Evolutionary conservation across 169 alveolate genomes (phyloP), one percentile per base, ranked within the genome.

Genomic region (Plasmodium gaboni): DNA sequence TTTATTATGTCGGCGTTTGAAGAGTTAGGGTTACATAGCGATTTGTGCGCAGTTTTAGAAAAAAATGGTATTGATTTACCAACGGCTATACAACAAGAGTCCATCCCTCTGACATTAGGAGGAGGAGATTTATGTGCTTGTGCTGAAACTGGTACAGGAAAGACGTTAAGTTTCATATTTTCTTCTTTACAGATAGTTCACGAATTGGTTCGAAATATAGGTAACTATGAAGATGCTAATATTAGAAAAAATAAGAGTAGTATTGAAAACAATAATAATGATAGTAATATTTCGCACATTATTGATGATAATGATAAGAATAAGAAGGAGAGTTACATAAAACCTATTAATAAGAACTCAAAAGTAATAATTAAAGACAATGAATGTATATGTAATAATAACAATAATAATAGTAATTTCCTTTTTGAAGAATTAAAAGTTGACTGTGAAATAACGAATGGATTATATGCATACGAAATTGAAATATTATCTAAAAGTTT

Each of bases 11-110:
- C 90, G 7, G 90, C 80, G 7, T 80, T 80, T 70, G 90, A 80
- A 53, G 90, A 80, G 19, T 38, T 80, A 15, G 90, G 90, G 12
- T 59, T 80, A 46, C 63, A 80, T 44, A 46, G 83, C 53, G 68
- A 65, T 44, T 68, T 80, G 28, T 80, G 90, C 60, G 90, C 67
- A 53, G 8, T 80, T 60, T 17, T 80, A 67, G 90, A 80, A 80
- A 80, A 65, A 28, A 80, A 80, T 59, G 80, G 90, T 2, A 80
- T 80, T 15, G 90, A 80, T 67, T 68, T 80, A 17, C 97, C 97
- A 38, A 94, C 97, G 10, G 95, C 95, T 38, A 95, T 95, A 46
- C 97, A 95, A 28, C 96, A 92, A 67, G 94, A 94, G 24, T 96
- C 97, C 15, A 89, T 95, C 55, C 97, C 97, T 7, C 88, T 95